These are phyloP conservation scores for Sherardia arvensis DNA, from an alignment of 257 asterid genomes.

Conservation along the genomic window DNA sequence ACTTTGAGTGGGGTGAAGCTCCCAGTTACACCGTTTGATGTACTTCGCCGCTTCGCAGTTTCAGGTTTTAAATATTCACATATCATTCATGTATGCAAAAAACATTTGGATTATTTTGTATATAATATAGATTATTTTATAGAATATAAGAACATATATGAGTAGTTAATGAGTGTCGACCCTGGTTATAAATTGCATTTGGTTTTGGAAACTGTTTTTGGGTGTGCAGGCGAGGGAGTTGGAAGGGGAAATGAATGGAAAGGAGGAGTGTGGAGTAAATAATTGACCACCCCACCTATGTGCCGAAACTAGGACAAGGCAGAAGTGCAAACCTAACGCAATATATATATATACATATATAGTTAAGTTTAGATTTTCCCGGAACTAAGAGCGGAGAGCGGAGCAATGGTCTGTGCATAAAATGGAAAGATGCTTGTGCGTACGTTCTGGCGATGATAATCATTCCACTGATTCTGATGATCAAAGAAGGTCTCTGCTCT, in stretches of 20 bases:
- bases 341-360: too few species aligned
- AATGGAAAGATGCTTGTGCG: slow-evolving; percentile 26
- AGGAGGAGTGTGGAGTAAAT: not conserved
- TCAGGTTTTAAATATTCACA: too few species aligned
- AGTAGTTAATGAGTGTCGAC: not conserved
- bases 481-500: not conserved
- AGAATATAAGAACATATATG: too few species aligned
- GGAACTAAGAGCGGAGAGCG: slow-evolving; percentile 10
- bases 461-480: slow-evolving; percentile 45
- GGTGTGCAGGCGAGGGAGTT: not conserved
- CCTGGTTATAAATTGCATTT: not conserved
- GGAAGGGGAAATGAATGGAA: slow-evolving; percentile 3
- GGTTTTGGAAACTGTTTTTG: not conserved
- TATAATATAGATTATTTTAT: too few species aligned
- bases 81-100: too few species aligned
- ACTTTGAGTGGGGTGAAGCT: too few species aligned
- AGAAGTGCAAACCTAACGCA: slow-evolving; percentile 12
- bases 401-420: slow-evolving; percentile 25
- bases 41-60: too few species aligned
- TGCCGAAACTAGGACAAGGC: not conserved
- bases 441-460: not conserved
- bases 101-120: too few species aligned
- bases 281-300: slow-evolving; percentile 9
- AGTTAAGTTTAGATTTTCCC: slow-evolving; percentile 6
- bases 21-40: too few species aligned